Evolutionary conservation across 495 filamentous ascomycete genomes (phyloP).

Genomic region (Jackrogersella multiformis): DNA sequence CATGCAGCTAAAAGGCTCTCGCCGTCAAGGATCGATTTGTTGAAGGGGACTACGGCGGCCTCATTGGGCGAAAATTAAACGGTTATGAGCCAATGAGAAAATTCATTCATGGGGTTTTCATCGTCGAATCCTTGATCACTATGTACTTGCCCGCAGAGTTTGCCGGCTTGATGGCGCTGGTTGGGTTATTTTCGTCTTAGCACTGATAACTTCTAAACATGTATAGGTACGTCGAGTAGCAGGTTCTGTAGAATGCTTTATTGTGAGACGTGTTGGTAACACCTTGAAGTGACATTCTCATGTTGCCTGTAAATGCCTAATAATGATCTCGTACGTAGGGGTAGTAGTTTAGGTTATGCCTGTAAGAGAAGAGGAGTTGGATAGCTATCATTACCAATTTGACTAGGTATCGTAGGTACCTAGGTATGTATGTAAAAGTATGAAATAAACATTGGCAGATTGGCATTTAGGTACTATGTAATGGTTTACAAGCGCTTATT

Average conservation of each 20-base stretch:
- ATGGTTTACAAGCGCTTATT: slow-evolving; percentile 23
- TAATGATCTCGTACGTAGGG: slow-evolving; percentile 22
- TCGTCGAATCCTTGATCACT: slow-evolving; percentile 27
- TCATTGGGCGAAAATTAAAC: slow-evolving; percentile 37
- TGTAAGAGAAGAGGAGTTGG: neutral
- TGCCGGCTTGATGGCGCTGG: slow-evolving; percentile 1
- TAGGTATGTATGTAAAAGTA: neutral
- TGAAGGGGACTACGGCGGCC: neutral
- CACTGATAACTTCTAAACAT: neutral
- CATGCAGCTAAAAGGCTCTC: slow-evolving; percentile 36
- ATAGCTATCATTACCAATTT: neutral
- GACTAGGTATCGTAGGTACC: no score
- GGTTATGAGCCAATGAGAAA: slow-evolving; percentile 37
- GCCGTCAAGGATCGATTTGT: slow-evolving; percentile 13
- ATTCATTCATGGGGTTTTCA: slow-evolving; percentile 25
- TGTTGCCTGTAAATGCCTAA: neutral
- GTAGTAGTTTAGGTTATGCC: neutral
- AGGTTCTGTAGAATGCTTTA: slow-evolving; percentile 3
- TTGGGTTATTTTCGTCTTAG: slow-evolving; percentile 31
- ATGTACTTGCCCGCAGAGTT: no score
- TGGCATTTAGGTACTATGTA: no score
- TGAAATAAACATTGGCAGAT: neutral
- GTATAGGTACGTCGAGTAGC: neutral
- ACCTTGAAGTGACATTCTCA: neutral
- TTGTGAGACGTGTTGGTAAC: slow-evolving; percentile 19